phyloP scores from a whole-genome alignment of 2,329 filamentous ascomycete genomes.

The Plenodomus biglobosus region DNA sequence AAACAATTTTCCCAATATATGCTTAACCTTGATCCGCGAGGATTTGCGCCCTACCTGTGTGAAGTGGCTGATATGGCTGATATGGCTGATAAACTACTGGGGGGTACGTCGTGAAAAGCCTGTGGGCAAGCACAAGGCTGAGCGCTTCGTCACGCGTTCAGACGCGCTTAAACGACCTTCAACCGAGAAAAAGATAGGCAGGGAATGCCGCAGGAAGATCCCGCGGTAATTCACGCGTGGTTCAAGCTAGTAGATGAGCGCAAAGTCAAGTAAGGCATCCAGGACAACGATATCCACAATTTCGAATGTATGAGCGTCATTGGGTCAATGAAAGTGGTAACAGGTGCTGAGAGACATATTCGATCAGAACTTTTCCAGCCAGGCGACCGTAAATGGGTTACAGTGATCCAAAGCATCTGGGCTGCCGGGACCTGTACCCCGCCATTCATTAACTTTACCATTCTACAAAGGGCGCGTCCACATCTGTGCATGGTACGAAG shows the following conservation, averaged over 20 bases:
- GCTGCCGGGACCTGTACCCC: conserved; percentile 2
- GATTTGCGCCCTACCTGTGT: conserved; percentile 9
- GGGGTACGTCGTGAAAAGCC: conserved; percentile 5
- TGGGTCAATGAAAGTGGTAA: conserved; percentile 11
- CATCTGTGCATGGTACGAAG: conserved; percentile 26
- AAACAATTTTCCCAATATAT: conserved; percentile 17
- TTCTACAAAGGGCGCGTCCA: conserved; percentile 15
- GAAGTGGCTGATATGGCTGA: conserved; percentile 21
- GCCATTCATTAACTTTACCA: conserved; percentile 15
- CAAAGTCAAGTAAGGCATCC: conserved; percentile 9
- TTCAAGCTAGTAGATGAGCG: conserved; percentile 13
- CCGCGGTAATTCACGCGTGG: conserved; percentile 10
- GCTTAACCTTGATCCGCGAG: conserved; percentile 15
- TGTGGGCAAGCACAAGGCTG: conserved; percentile 14
- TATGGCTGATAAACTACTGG: conserved; percentile 18
- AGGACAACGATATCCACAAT: conserved; percentile 8
- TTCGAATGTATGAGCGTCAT: conserved; percentile 11
- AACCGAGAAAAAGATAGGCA: conserved; percentile 12
- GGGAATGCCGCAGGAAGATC: conserved; percentile 9
- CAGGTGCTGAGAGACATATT: conserved; percentile 3
- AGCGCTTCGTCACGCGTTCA: conserved; percentile 13
- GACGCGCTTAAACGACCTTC: conserved; percentile 18
- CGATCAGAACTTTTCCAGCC: conserved; percentile 6
- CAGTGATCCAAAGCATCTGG: conserved; percentile 14
- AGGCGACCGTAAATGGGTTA: conserved; percentile 13